Base-by-base conservation (phyloP, 2,329 filamentous ascomycete species). In the Aspergillus sp. region DNA sequence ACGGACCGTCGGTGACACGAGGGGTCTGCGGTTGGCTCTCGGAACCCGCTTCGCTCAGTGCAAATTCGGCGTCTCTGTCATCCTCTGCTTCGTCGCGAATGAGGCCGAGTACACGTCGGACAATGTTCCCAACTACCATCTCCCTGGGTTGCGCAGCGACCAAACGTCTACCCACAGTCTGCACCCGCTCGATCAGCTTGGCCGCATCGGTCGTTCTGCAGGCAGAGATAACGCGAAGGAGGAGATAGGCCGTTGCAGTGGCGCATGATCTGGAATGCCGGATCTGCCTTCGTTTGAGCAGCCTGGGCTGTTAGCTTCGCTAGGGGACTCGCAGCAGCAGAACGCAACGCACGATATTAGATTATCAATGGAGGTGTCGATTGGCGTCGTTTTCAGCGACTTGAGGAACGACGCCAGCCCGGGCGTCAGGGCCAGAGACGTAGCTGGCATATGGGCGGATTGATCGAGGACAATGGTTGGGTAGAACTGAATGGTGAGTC, bases 101-200 rank as follows among this genome's bases (percentile, higher is more conserved):
- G 42, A 98, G 71, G 26, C 86, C 84, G 24, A 98, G 68, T 2
- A 96, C 83, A 41, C 91, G 79, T 39, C 88, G 78, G 29, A 95
- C 85, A 46, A 98, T 88, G 53, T 98, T 98, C 32, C 86, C 89
- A 27, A 95, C 86, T 4, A 86, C 85, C 47, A 94, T 80, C 64
- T 96, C 91, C 39, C 82, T 76, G 11, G 89, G 89, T 50, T 93
- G 86, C 5, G 91, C 88, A 34, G 81, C 75, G 22, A 82, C 79
- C 26, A 98, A 70, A 34, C 78, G 75, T 47, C 78, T 74, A 35
- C 91, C 91, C 15, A 89, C 78, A 38, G 78, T 73, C 43, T 83
- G 79, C 40, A 98, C 79, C 44, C 84, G 79, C 47, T 80, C 75
- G 37, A 96, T 76, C 31, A 98, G 76, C 49, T 80, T 78, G 30